These are phyloP conservation scores for Brettanomyces anomalus DNA, from an alignment of 805 yeast genomes.

Conservation along the genomic window DNA sequence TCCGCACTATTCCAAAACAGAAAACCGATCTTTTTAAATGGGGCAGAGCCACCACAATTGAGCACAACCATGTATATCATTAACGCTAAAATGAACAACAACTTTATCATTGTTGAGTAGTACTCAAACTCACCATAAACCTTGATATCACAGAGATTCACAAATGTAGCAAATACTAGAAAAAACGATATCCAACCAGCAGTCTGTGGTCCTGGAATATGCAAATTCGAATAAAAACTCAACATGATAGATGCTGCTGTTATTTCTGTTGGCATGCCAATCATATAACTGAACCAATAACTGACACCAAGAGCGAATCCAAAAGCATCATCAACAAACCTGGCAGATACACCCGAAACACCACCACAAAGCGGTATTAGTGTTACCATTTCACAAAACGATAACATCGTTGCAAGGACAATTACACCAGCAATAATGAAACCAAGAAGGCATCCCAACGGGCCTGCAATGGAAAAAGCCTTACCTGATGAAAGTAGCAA, in stretches of 20 bases:
- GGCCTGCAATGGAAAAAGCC: constrained; percentile 67
- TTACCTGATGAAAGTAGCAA: constrained; percentile 61
- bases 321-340: constrained; percentile 72
- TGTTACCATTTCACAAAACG: constrained; percentile 78
- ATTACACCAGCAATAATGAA: constrained; percentile 55
- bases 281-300: constrained; percentile 64
- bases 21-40: constrained; percentile 48
- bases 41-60: constrained; percentile 48
- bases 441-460: constrained; percentile 65
- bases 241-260: constrained; percentile 75
- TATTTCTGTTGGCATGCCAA: constrained; percentile 71
- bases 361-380: constrained; percentile 74
- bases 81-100: constrained; percentile 41
- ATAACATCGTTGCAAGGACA: constrained; percentile 59
- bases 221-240: constrained; percentile 50
- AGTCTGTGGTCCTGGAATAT: constrained; percentile 41
- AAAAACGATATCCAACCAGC: constrained; percentile 66
- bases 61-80: constrained; percentile 57
- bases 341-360: constrained; percentile 61
- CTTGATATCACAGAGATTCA: constrained; percentile 61
- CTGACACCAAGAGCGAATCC: constrained; percentile 68
- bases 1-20: constrained; percentile 54
- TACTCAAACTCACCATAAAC: constrained; percentile 72
- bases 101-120: constrained; percentile 47
- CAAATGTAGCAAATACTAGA: constrained; percentile 33